These are phyloP conservation scores for Linderina pennispora DNA, from an alignment of 192 early-diverging fungal species.

Conservation along the genomic window DNA sequence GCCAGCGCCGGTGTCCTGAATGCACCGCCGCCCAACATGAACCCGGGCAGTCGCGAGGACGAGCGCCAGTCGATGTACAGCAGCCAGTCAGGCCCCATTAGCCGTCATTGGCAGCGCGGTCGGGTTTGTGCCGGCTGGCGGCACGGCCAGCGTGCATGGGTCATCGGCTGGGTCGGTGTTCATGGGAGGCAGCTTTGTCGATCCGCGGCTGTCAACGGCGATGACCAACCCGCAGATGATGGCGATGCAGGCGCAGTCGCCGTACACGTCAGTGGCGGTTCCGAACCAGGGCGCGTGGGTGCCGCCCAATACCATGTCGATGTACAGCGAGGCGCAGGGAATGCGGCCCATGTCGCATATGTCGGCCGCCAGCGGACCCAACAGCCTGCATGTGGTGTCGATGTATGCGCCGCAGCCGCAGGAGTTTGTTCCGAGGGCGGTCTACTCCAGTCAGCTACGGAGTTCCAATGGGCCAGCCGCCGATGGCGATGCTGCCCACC, in stretches of 20 bases:
- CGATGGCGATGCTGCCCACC: conserved; percentile 35
- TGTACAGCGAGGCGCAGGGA: conserved; percentile 6
- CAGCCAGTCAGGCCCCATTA: conserved; percentile 26
- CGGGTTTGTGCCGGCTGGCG: too few relatives aligned
- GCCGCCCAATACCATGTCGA: conserved; percentile 13
- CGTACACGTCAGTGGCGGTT: conserved; percentile 14
- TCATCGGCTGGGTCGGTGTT: background rate
- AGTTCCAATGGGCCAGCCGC: background rate
- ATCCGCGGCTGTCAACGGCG: conserved; percentile 32
- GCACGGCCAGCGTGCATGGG: conserved; percentile 4
- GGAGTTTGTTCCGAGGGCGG: background rate
- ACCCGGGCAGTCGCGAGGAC: conserved; percentile 20
- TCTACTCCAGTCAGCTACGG: background rate
- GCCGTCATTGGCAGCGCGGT: conserved; percentile 35
- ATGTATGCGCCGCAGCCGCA: conserved; percentile 7
- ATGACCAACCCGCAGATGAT: conserved; percentile 37
- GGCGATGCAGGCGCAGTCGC: conserved; percentile 8
- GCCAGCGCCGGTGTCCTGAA: conserved; percentile 41
- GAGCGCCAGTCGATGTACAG: conserved; percentile 24
- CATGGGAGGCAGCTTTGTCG: too few relatives aligned
- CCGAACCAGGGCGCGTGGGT: conserved; percentile 31
- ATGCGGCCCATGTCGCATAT: conserved; percentile 6
- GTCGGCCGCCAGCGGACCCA: background rate
- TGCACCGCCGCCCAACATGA: conserved; percentile 37
- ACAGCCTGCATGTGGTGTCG: too few relatives aligned